Base-by-base conservation (phyloP, 2,329 filamentous ascomycete species). In the Macrophomina phaseolina region DNA sequence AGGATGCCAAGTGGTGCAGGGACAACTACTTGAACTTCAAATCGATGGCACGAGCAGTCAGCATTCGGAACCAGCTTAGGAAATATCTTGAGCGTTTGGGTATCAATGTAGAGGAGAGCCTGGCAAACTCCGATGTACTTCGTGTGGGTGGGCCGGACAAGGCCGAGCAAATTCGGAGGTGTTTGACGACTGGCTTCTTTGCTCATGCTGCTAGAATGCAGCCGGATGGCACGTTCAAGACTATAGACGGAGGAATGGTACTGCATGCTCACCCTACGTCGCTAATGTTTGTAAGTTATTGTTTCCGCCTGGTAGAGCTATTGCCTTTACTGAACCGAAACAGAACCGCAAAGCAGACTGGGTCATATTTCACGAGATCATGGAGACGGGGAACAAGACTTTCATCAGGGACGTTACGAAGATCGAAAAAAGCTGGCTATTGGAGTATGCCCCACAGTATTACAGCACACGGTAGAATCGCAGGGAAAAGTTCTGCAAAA, bases 131-230 rank as follows among this genome's bases (percentile, higher is more conserved):
- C 67, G 67, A 75, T 36, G 73, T 76, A 2, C 52, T 79, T 30
- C 73, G 76, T 77, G 81, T 77, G 0, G 81, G 80, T 3, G 81
- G 80, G 0, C 74, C 74, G 23, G 81, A 83, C 48, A 84, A 89
- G 70, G 86, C 88, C 1, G 92, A 97, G 73, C 85, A 90, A 70
- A 94, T 98, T 68, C 85, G 91, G 66, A 86, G 92, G 62, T 97
- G 94, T 79, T 85, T 99, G 30, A 93, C 94, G 2, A 87, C 90
- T 3, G 95, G 94, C 0, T 98, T 93, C 79, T 99, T 98, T 79
- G 90, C 93, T 0, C 93, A 98, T 77, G 94, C 93, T 4, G 95
- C 95, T 52, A 89, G 90, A 75, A 97, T 98, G 94, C 92, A 96
- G 78, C 86, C 92, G 0, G 94, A 98, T 81, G 95, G 95, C 14